Conservation (phyloP, 805 yeast species). For the Blastobotrys parvus region DNA sequence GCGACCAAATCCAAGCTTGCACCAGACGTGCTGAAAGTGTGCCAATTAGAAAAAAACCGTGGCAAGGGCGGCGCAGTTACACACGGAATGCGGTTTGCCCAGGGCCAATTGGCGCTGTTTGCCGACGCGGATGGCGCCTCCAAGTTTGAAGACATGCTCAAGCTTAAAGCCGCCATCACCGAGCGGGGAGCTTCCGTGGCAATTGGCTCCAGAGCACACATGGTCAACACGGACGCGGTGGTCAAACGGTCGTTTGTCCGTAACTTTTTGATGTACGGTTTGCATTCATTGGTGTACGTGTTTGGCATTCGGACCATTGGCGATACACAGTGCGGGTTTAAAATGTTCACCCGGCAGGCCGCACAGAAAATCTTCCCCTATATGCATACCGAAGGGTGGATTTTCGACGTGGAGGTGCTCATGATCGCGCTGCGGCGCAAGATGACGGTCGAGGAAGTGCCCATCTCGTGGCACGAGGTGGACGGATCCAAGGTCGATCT, state of each 20-base stretch:
- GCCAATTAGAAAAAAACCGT: constrained; percentile 64
- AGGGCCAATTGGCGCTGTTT: constrained; percentile 71
- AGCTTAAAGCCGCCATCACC: constrained; percentile 38
- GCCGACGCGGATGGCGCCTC: constrained; percentile 99
- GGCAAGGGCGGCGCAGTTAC: constrained; percentile 98
- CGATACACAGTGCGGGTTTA: constrained; percentile 98
- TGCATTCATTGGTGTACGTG: constrained; percentile 75
- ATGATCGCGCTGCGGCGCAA: constrained; percentile 67
- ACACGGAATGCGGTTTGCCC: constrained; percentile 71
- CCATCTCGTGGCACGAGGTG: constrained; percentile 95
- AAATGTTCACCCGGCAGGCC: constrained; percentile 72
- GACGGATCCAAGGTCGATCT: constrained; percentile 90
- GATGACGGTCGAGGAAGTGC: constrained; percentile 63
- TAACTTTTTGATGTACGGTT: constrained; percentile 86
- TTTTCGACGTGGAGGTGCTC: constrained; percentile 89
- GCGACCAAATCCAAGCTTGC: constrained; percentile 38
- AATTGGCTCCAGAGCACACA: constrained; percentile 91
- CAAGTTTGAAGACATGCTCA: constrained; percentile 57
- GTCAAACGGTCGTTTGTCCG: constrained; percentile 86
- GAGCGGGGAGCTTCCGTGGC: constrained; percentile 37
- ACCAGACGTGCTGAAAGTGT: constrained; percentile 60
- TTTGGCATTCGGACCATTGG: constrained; percentile 82
- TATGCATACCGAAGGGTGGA: constrained; percentile 97
- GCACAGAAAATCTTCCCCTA: constrained; percentile 64
- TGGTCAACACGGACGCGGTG: constrained; percentile 93